Conservation (phyloP, 129 eudicot genomes). For the Tanacetum coccineum region DNA sequence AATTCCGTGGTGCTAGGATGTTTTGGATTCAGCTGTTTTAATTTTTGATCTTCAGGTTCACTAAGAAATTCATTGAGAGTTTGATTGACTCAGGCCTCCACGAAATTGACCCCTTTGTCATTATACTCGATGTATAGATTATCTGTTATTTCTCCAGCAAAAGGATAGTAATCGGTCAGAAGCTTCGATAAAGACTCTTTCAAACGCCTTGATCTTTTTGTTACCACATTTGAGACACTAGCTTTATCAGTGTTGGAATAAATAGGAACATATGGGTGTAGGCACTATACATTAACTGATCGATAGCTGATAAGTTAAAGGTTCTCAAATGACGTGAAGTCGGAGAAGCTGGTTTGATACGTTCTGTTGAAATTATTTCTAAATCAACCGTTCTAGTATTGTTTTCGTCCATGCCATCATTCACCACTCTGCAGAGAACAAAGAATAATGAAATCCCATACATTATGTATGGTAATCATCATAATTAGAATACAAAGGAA, state of each 20-base stretch:
- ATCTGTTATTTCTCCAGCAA: constrained; percentile 24
- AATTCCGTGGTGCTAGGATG: background rate
- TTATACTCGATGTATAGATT: constrained; percentile 10
- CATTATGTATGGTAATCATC: too few relatives aligned
- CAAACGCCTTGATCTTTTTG: constrained; percentile 7
- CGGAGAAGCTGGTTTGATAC: constrained; percentile 26
- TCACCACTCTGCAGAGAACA: too few relatives aligned
- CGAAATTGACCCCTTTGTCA: constrained; percentile 26
- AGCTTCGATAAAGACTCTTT: constrained; percentile 16
- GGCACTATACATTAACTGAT: constrained; percentile 1
- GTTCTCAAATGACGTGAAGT: constrained; percentile 13
- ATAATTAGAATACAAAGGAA: too few relatives aligned
- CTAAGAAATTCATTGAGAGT: constrained; percentile 6
- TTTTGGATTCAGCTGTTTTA: background rate
- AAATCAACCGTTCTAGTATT: constrained; percentile 1
- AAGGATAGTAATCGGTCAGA: constrained; percentile 3
- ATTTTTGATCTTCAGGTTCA: constrained; percentile 7
- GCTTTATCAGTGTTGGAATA: background rate
- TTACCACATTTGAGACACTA: background rate
- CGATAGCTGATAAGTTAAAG: constrained; percentile 4
- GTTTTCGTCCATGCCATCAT: background rate
- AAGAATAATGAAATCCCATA: too few relatives aligned
- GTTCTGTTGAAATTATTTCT: constrained; percentile 17
- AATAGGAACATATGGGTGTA: constrained; percentile 18
- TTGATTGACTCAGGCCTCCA: constrained; percentile 4